A percentile compares a stretch with the other conserved stretches of the same genome.
Evolutionary conservation across 2,329 filamentous ascomycete genomes (phyloP).

Genomic region (Allantophomopsis lycopodina): DNA sequence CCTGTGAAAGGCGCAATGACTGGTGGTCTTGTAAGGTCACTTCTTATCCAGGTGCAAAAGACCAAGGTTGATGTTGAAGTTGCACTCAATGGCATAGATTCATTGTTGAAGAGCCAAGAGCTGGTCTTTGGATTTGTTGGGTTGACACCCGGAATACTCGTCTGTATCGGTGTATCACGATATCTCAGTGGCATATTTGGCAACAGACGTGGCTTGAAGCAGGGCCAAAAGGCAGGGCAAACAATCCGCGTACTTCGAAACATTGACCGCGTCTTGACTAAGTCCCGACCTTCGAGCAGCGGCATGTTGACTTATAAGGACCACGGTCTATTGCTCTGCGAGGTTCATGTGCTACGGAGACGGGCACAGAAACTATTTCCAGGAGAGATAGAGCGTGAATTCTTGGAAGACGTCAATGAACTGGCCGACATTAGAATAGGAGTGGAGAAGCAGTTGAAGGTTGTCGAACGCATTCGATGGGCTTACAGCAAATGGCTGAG

Average conservation of each 20-base stretch:
- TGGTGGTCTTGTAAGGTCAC: conserved; percentile 77
- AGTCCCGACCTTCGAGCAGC: conserved; percentile 55
- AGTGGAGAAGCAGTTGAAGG: conserved; percentile 62
- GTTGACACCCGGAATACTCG: conserved; percentile 82
- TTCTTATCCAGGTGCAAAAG: conserved; percentile 95
- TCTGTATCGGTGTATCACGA: conserved; percentile 59
- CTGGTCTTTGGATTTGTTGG: conserved; percentile 96
- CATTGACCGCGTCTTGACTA: conserved; percentile 67
- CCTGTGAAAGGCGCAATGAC: conserved; percentile 73
- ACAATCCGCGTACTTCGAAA: conserved; percentile 72
- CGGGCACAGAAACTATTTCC: conserved; percentile 57
- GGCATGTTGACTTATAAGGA: conserved; percentile 81
- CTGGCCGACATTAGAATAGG: conserved; percentile 69
- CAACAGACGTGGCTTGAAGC: conserved; percentile 52
- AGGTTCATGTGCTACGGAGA: conserved; percentile 70
- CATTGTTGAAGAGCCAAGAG: conserved; percentile 88
- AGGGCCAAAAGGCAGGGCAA: conserved; percentile 51
- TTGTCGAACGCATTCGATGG: conserved; percentile 79
- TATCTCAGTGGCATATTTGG: conserved; percentile 62
- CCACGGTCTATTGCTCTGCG: conserved; percentile 78
- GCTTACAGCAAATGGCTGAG: conserved; percentile 67
- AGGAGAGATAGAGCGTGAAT: conserved; percentile 64
- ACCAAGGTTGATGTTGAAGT: conserved; percentile 97
- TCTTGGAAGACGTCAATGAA: conserved; percentile 78
- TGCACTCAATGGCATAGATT: conserved; percentile 90